Evolutionary conservation across 345 rosid genomes (phyloP), one percentile per base, ranked within the genome.

Genomic region (Lenwebbia sp.): DNA sequence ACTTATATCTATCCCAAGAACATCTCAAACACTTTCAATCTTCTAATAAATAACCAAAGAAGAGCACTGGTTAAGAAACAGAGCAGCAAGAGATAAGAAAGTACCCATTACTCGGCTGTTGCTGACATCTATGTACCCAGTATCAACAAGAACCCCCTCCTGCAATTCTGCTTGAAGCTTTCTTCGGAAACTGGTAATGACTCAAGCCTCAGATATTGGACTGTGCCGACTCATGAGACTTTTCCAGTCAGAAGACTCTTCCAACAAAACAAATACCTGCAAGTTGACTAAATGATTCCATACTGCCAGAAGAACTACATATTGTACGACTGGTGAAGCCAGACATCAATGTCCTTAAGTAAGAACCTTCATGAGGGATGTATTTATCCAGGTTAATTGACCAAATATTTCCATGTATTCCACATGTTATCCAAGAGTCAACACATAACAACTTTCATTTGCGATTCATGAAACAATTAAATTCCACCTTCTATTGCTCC

Each of bases 111-210:
- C 28, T 23, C 58, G 98, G 98, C 87, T 95, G 96, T 82, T 94
- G 98, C 86, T 95, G 91, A 23, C 91, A 90, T 93, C 97, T 85
- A 94, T 90, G 56, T 86, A 92, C 10, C 95, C 98, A 65, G 98
- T 97, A 89, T 95, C 95, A 3, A 93, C 96, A 57, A 95, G 97
- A 84, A 95, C 97, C 89, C n/a, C n/a, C n/a, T n/a, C n/a, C n/a
- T n/a, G n/a, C n/a, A n/a, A n/a, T n/a, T n/a, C n/a, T n/a, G n/a
- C n/a, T n/a, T n/a, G n/a, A 9, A 55, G 58, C 26, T 33, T 22
- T 74, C 41, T 74, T 76, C 2, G 3, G 5, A 26, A 57, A 57
- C 65, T 57, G 15, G 3, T 11, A 57, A 57, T 57, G 4, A 57
- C 65, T 57, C 65, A 5, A 55, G 58, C 58, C 58, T 55, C 12